Evolutionary conservation across 345 rosid species (phyloP).

Genomic region (Punica granatum): DNA sequence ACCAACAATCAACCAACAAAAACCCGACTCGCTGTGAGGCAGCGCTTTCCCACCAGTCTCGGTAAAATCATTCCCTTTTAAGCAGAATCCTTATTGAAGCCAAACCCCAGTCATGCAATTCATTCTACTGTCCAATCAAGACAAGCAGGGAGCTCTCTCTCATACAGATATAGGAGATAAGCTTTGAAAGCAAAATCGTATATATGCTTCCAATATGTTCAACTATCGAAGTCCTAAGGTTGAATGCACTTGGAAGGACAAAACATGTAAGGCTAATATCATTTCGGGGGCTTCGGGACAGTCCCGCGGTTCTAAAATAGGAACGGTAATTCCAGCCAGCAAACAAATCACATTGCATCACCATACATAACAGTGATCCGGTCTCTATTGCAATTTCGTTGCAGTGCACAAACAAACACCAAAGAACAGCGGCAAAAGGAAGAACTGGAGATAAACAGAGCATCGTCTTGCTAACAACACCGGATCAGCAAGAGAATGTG

Average conservation of each 20-base stretch:
- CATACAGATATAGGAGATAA: neutral
- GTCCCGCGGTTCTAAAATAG: neutral
- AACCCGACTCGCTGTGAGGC: too few relatives aligned
- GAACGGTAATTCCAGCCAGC: neutral
- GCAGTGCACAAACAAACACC: neutral
- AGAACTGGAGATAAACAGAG: neutral
- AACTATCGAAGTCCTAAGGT: neutral
- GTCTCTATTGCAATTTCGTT: neutral
- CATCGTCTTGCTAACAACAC: neutral
- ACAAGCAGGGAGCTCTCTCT: neutral
- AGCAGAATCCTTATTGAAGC: too few relatives aligned
- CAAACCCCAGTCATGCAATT: neutral
- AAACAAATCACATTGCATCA: neutral
- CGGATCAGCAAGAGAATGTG: neutral
- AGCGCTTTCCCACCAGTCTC: too few relatives aligned
- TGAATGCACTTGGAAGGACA: neutral
- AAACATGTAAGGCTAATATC: neutral
- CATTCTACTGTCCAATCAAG: neutral
- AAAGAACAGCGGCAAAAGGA: neutral
- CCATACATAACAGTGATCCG: neutral
- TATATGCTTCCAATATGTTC: too few relatives aligned
- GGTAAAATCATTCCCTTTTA: too few relatives aligned
- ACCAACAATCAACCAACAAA: too few relatives aligned
- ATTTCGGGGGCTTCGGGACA: neutral
- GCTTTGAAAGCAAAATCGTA: too few relatives aligned